A percentile compares a stretch with the other conserved stretches of the same genome.
Conservation (phyloP, 441 rosid species). For the Cnidoscolus chayamansa region DNA sequence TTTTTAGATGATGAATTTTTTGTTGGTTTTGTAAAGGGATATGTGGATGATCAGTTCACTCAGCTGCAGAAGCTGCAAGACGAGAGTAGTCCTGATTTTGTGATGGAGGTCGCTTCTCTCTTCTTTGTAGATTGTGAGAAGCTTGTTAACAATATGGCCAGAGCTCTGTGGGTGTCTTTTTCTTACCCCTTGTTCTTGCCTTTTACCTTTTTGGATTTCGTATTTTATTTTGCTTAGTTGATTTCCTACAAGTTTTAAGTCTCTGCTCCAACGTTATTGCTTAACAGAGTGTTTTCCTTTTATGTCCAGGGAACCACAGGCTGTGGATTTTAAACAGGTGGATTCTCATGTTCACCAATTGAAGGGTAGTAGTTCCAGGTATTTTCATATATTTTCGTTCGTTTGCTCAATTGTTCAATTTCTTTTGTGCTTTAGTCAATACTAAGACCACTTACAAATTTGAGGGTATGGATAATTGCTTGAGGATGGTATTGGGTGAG, state of each 20-base stretch:
- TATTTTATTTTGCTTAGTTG: no score
- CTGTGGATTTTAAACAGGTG: conserved; percentile 61
- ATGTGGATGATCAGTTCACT: conserved; percentile 64
- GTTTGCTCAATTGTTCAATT: conserved; percentile 2
- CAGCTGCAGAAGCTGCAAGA: conserved; percentile 78
- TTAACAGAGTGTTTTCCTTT: background rate
- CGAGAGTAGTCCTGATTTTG: conserved; percentile 69
- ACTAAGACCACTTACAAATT: background rate
- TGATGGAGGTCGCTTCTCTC: conserved; percentile 61
- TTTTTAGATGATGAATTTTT: conserved; percentile 22
- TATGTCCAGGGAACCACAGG: conserved; percentile 39
- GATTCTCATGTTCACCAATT: conserved; percentile 78
- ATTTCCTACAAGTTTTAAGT: background rate
- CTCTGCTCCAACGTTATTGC: conserved; percentile 1
- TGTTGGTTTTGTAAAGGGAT: conserved; percentile 40
- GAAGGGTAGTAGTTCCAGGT: conserved; percentile 95
- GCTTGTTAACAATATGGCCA: conserved; percentile 59
- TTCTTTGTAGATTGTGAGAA: conserved; percentile 79
- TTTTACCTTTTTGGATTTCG: background rate
- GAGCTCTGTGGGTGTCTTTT: conserved; percentile 49
- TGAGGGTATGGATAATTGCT: background rate
- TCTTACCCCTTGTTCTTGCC: background rate
- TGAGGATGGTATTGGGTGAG: no score
- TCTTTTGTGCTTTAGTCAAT: background rate
- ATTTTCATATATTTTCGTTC: background rate